These are phyloP conservation scores for Xylariaceae sp. DNA, from an alignment of 2,329 filamentous ascomycete species.

Conservation along the genomic window DNA sequence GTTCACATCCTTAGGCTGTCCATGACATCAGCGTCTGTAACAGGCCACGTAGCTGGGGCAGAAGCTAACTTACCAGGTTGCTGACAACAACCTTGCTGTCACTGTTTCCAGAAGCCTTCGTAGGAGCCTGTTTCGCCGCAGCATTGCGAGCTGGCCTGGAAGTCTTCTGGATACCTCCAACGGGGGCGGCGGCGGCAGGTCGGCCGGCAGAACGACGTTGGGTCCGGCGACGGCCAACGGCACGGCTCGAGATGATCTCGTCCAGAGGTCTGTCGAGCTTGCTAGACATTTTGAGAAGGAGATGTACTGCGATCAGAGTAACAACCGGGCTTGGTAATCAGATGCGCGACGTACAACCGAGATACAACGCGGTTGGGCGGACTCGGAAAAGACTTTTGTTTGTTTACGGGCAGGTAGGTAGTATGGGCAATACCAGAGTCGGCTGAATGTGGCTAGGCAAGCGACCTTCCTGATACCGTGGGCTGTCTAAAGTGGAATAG, in stretches of 20 bases:
- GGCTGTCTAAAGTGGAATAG: too few relatives aligned
- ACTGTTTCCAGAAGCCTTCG: constrained; percentile 57
- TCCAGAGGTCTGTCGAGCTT: constrained; percentile 97
- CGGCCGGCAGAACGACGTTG: constrained; percentile 48
- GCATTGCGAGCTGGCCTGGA: constrained; percentile 55
- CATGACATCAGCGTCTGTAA: constrained; percentile 11
- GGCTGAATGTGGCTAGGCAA: too few relatives aligned
- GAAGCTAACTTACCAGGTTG: constrained; percentile 71
- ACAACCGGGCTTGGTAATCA: constrained; percentile 17
- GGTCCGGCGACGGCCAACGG: constrained; percentile 48
- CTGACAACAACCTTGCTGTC: constrained; percentile 98
- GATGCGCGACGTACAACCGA: constrained; percentile 6
- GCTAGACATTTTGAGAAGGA: constrained; percentile 66
- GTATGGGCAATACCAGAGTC: too few relatives aligned
- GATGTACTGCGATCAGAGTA: constrained; percentile 38
- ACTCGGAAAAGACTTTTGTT: constrained; percentile 1
- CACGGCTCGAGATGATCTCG: constrained; percentile 79
- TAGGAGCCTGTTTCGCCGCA: constrained; percentile 56
- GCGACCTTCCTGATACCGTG: too few relatives aligned
- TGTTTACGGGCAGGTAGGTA: too few relatives aligned
- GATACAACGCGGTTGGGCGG: neutral
- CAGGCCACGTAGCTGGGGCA: constrained; percentile 5
- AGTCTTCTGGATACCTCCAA: constrained; percentile 82
- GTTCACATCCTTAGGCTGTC: constrained; percentile 88
- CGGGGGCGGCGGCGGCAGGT: constrained; percentile 59